Evolutionary conservation across 306 rosid species (phyloP), one percentile per base, ranked within the genome.

Genomic region (Gleditsia sinensis): DNA sequence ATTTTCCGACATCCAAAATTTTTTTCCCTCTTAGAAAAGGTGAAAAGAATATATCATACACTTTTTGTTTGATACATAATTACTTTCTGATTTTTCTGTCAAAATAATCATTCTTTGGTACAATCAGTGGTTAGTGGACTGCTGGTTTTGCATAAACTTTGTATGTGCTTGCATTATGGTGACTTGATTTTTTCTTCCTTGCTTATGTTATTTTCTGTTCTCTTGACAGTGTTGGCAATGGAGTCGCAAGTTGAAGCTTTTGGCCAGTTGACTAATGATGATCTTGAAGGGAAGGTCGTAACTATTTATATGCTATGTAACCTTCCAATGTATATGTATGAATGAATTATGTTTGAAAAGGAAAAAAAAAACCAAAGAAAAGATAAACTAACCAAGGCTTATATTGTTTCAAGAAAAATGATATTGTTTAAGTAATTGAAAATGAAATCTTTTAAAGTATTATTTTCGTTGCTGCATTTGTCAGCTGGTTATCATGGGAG

Each of bases 191-290:
- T 54, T 64, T 76, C 42, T 62, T 32, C 48, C 51, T 77, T 39
- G 56, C 51, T 74, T 39, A 57, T 28, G 14, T 71, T 42, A 49
- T 74, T 81, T 3, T 9, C 55, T 70, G 72, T 68, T 21, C 51
- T 84, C 48, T 65, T 81, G 55, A 49, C 72, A 94, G 98, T 91
- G 76, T 6, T 94, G 88, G 84, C 97, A 28, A 94, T 94, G 98
- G 98, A 94, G 82, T 94, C 98, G 57, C 91, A 91, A 80, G 97
- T 94, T 40, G 97, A 94, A 85, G 98, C 98, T 85, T 86, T 94
- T 70, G 97, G 97, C 54, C 98, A 91, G 78, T 75, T 94, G 86
- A 91, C 98, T 33, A 76, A 61, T 64, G 97, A 94, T 68, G 98
- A 94, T 87, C 88, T 94, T 45, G 98, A 89, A 80, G 97, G 94